Conservation (phyloP, 2,329 filamentous ascomycete genomes). For the Coleophoma eucalyptorum region DNA sequence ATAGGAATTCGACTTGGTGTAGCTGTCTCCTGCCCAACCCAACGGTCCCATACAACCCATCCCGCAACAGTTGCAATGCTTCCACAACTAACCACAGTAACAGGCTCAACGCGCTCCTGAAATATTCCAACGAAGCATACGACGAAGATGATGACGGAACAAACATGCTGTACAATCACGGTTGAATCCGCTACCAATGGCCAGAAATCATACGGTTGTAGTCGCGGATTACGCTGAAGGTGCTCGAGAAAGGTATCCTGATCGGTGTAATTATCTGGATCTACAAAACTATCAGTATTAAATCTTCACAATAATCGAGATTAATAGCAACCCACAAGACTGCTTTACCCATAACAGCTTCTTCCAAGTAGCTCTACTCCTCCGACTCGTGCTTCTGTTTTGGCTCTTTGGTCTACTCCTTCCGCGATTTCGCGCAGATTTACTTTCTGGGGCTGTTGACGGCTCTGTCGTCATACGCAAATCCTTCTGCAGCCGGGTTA, state of each 20-base stretch:
- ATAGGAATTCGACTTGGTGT: constrained; percentile 19
- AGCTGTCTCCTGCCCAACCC: constrained; percentile 66
- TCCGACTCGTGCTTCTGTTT: constrained; percentile 49
- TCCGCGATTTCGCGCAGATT: constrained; percentile 9
- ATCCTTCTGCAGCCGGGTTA: constrained; percentile 37
- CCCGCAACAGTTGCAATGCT: constrained; percentile 79
- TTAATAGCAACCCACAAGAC: constrained; percentile 57
- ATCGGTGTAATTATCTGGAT: constrained; percentile 98
- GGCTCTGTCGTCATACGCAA: constrained; percentile 24
- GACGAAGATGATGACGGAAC: constrained; percentile 89
- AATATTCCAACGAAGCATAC: constrained; percentile 92
- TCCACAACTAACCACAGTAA: constrained; percentile 83
- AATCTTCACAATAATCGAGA: neutral
- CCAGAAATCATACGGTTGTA: constrained; percentile 98
- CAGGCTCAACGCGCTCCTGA: constrained; percentile 80
- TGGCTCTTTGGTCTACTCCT: constrained; percentile 22
- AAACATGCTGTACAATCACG: constrained; percentile 95
- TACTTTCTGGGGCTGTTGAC: constrained; percentile 1
- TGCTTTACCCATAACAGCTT: constrained; percentile 98
- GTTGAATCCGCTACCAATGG: constrained; percentile 91
- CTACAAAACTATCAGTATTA: constrained; percentile 35
- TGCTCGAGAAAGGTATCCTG: constrained; percentile 95
- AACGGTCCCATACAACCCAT: constrained; percentile 89
- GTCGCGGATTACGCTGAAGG: constrained; percentile 86
- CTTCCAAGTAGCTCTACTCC: constrained; percentile 78